A percentile compares a stretch with the other conserved stretches of the same genome.
phyloP scores from a whole-genome alignment of 140 eudicot genomes.

The Stevia rebaudiana region DNA sequence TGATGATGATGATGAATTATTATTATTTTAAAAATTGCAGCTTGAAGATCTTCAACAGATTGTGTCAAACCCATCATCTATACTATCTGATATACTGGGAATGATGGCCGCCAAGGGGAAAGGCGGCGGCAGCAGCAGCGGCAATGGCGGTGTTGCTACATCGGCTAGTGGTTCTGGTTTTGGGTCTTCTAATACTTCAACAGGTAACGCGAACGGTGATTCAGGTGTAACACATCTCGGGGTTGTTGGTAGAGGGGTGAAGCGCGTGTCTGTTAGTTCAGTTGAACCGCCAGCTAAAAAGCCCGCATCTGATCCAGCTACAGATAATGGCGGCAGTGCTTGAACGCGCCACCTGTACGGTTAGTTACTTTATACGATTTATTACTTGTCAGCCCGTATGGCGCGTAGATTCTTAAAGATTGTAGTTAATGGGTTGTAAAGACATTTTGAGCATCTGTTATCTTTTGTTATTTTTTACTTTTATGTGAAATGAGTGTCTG shows the following conservation, averaged over 20 bases:
- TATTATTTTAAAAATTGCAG: conserved; percentile 31
- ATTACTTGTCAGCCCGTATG: not conserved
- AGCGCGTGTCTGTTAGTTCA: conserved; percentile 70
- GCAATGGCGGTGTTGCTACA: not conserved
- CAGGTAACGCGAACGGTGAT: conserved; percentile 57
- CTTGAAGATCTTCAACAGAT: conserved; percentile 92
- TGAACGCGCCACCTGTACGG: conserved; percentile 22
- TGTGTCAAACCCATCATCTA: conserved; percentile 74
- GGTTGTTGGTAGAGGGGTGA: conserved; percentile 96
- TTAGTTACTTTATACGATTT: not conserved
- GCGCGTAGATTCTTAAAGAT: not conserved
- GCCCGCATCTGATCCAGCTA: conserved; percentile 44
- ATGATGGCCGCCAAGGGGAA: conserved; percentile 62
- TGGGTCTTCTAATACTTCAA: conserved; percentile 56
- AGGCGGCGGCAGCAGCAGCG: conserved; percentile 22
- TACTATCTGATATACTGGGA: conserved; percentile 72
- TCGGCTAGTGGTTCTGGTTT: conserved; percentile 37
- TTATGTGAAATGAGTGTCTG: conserved; percentile 1
- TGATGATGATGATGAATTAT: no score
- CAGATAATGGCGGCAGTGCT: conserved; percentile 44
- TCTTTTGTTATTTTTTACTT: not conserved
- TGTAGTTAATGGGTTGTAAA: not conserved
- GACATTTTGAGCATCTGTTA: not conserved
- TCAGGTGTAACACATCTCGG: conserved; percentile 85
- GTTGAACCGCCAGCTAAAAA: conserved; percentile 41